Evolutionary conservation across 148 eudicot genomes (phyloP), one percentile per base, ranked within the genome.

Genomic region (Amaranthus hypochondriacus): DNA sequence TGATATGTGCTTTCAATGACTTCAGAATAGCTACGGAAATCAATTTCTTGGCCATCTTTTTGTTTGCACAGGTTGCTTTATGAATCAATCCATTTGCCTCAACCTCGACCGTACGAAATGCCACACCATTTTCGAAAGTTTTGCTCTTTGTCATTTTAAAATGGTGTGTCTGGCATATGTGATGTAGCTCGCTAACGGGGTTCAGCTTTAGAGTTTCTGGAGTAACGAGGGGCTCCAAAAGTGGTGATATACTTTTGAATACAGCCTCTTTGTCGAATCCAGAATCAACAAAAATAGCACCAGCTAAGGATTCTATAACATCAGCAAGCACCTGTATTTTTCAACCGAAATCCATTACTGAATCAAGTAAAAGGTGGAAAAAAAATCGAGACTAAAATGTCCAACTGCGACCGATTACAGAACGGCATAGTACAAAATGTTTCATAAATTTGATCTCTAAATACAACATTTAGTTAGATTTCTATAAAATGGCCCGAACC

Each of bases 291-390:
- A 88, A 78, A 43, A 91, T 89, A 2, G 98, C 98, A 11, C 98
- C 98, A 0, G 97, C 98, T 53, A 94, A 62, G 48, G 98, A 94
- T 76, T 94, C 98, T 57, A 94, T 88, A 0, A 94, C 72, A 66
- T 94, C 98, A 14, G 92, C 98, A 47, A 91, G 78, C 5, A 89
- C 98, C 98, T 94, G 82, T 5, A 69, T 9, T n/a, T 8, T 13
- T 18, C 61, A 67, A 42, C 62, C 73, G 14, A 47, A 66, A 71
- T 14, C 4, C 14, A 2, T 11, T 56, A 18, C 11, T 55, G 7
- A 57, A 14, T 67, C 13, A 70, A 70, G 9, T 8, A 51, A 12
- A 12, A 39, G 42, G 13, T 3, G 43, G 11, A 62, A 39, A 49
- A 49, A 2, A 5, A 11, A 21, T 70, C 48, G 6, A 9, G 39